These are phyloP conservation scores for Metschnikowia kunwiensis DNA, from an alignment of 805 yeast species.

Conservation along the genomic window DNA sequence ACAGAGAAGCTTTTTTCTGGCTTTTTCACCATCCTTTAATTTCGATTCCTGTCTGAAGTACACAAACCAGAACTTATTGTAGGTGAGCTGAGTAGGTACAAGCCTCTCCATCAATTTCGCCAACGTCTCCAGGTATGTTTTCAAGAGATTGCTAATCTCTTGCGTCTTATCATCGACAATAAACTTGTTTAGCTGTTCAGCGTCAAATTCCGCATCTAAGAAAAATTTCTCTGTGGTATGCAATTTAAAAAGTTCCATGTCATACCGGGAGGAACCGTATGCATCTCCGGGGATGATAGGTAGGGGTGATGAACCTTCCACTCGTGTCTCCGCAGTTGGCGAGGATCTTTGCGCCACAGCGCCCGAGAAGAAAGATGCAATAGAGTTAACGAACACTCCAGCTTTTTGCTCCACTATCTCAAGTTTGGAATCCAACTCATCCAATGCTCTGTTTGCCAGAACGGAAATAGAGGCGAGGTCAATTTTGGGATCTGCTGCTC, in stretches of 20 bases:
- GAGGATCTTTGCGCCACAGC: slow-evolving; percentile 27
- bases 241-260: slow-evolving; percentile 37
- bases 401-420: slow-evolving; percentile 73
- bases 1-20: slow-evolving; percentile 60
- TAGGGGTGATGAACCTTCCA: slow-evolving; percentile 10
- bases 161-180: slow-evolving; percentile 47
- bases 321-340: slow-evolving; percentile 11
- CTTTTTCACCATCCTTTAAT: slow-evolving; percentile 59
- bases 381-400: slow-evolving; percentile 51
- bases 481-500: slow-evolving; percentile 6
- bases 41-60: slow-evolving; percentile 55
- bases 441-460: slow-evolving; percentile 56
- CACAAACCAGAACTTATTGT: slow-evolving; percentile 69
- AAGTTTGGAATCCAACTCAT: slow-evolving; percentile 64
- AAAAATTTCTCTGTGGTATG: slow-evolving; percentile 32
- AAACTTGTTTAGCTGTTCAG: slow-evolving; percentile 26
- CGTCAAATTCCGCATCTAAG: slow-evolving; percentile 17
- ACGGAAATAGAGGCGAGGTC: slow-evolving; percentile 24
- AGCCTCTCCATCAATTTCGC: slow-evolving; percentile 53
- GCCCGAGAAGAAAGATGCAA: slow-evolving; percentile 53
- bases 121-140: slow-evolving; percentile 47
- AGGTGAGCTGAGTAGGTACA: slow-evolving; percentile 63
- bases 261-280: slow-evolving; percentile 40
- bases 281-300: slow-evolving; percentile 18
- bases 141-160: slow-evolving; percentile 48